Evolutionary conservation across 805 yeast species (phyloP), one percentile per base, ranked within the genome.

Genomic region (Jamesozyma gamospora): DNA sequence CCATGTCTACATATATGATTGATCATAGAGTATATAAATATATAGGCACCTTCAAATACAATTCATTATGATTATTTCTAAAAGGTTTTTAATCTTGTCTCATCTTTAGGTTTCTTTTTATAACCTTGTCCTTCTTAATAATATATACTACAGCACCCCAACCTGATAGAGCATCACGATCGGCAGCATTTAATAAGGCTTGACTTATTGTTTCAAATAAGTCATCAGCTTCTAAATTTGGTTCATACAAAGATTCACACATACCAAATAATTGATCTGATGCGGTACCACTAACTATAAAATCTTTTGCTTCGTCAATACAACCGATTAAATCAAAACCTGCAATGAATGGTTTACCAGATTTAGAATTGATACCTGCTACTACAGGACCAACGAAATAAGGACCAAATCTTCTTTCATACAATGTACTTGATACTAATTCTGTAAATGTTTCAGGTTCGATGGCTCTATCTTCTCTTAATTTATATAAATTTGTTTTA

Each of bases 91-190:
- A 92, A 73, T 92, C 99, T 70, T 90, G 97, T 64, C 98, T 82
- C 41, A 96, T 86, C 69, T 81, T 88, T 65, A 92, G 75, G 53
- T 82, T 77, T 56, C 94, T 77, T 67, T 81, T 87, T 40, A 78
- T 74, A 42, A 92, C 94, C 63, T 85, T 83, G 59, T 90, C 97
- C 65, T 87, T 87, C 35, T 94, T 84, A 38, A 92, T 76, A 40
- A 92, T 69, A 64, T 90, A 90, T 18, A 92, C 97, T 14, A 85
- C 82, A 8, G 95, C 96, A 55, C 98, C 98, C 96, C 96, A 92
- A 49, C 99, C 99, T 25, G 94, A 80, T 42, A 92, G 71, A 5
- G 96, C 95, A 64, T 92, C 98, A 71, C 98, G 82, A 64, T 92
- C 98, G 28, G 83, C 94, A 15, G 96, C 97, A 60, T 83, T 86